phyloP scores from a whole-genome alignment of 2,329 filamentous ascomycete genomes.

The Simplicillium aogashimaense region DNA sequence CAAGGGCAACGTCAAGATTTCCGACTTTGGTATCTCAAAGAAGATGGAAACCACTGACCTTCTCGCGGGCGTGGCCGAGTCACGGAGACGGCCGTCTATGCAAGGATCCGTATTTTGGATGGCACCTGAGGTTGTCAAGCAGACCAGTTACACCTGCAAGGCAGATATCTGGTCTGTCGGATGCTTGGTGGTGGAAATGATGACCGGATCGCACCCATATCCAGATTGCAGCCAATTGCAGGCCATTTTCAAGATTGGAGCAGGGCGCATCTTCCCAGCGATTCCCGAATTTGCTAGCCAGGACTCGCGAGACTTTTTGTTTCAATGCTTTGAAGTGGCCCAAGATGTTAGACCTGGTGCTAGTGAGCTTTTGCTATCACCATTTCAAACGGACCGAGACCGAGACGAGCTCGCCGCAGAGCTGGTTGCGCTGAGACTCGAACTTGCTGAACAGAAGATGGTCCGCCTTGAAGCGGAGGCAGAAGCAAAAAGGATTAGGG shows the following conservation, averaged over 20 bases:
- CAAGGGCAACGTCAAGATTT: constrained; percentile 98
- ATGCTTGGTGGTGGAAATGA: constrained; percentile 97
- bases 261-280: constrained; percentile 74
- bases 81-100: constrained; percentile 65
- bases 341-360: constrained; percentile 86
- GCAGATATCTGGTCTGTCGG: constrained; percentile 98
- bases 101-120: constrained; percentile 99
- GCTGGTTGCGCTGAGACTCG: background rate
- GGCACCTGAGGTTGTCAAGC: constrained; percentile 96
- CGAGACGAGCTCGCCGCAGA: background rate
- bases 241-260: constrained; percentile 97
- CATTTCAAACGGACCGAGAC: constrained; percentile 28
- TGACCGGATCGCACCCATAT: constrained; percentile 92
- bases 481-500: too few species aligned
- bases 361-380: constrained; percentile 76
- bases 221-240: constrained; percentile 95
- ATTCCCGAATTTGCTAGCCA: constrained; percentile 79
- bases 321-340: constrained; percentile 89
- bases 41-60: constrained; percentile 89
- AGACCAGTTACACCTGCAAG: constrained; percentile 95
- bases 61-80: constrained; percentile 57
- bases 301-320: constrained; percentile 75
- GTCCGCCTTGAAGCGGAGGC: too few species aligned
- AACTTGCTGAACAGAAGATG: too few species aligned
- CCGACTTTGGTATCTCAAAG: constrained; percentile 97